Base-by-base conservation (phyloP, 192 early-diverging fungal genomes). In the Haplosporangium gracile region DNA sequence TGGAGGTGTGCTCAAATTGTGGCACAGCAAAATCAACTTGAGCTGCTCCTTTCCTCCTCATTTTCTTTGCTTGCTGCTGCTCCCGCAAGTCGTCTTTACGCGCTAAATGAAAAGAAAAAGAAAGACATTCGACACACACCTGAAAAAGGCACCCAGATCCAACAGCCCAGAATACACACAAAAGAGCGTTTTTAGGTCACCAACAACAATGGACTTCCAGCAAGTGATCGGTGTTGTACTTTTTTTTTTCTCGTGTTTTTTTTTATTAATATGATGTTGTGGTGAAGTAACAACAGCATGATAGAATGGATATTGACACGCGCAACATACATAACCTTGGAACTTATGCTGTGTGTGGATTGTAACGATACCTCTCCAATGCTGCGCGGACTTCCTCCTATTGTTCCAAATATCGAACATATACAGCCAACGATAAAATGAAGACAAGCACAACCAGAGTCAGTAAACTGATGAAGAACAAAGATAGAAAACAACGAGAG, bases 311-410 rank as follows among this genome's bases (percentile, higher is more conserved):
- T 32, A 34, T 68, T 38, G 39, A 43, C 26, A 22, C 45, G 72
- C 24, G 29, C 34, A 68, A 77, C 63, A 65, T 24, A 68, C 49
- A 51, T 51, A 51, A 51, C 49, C 16, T 20, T 49, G 49, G 47
- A 57, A 85, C 83, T 85, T 85, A 85, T 63, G 77, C 78, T 80
- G 83, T 45, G 45, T 85, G 76, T 40, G 76, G 74, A 51, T 75
- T 82, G 78, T 83, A 88, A 9, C 85, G 81, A 49, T 91, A 91
- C 69, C 88, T 87, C 81, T 88, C 89, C 55, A 89, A 76, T 75
- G 42, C 79, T 22, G 90, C 89, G 24, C 90, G 70, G 75, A 88
- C 79, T 70, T 91, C 90, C 90, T 91, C 90, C 90, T 91, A 78
- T 26, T 43, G 63, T 76, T 63, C 22, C 5, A 51, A 51, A 15